Conservation (phyloP, 139 green algal species). For the Chlamydomonas incerta region DNA sequence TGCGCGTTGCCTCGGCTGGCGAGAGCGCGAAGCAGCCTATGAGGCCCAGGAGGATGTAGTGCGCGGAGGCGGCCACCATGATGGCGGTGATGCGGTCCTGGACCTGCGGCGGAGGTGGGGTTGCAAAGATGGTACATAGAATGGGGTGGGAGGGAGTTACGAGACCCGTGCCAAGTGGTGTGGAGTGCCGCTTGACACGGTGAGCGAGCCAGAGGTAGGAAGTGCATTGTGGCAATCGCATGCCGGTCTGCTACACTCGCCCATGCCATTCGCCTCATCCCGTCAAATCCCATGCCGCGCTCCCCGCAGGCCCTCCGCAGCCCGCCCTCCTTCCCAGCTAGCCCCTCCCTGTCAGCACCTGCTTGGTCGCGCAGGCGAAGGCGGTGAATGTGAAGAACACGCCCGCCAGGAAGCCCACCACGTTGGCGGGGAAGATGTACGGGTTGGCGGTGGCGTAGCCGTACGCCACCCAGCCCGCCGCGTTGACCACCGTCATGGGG, state of each 20-base stretch:
- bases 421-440: slow-evolving; percentile 49
- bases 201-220: too few species aligned
- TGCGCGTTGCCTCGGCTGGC: neutral
- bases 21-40: slow-evolving; percentile 30
- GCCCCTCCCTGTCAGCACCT: slow-evolving; percentile 30
- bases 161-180: too few species aligned
- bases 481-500: slow-evolving; percentile 50
- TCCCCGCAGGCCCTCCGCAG: neutral
- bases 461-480: slow-evolving; percentile 46
- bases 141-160: too few species aligned
- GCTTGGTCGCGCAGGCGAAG: neutral
- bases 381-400: slow-evolving; percentile 38
- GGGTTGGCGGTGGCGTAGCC: slow-evolving; percentile 26
- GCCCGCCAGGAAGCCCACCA: slow-evolving; percentile 36
- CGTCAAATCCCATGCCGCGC: too few species aligned
- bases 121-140: too few species aligned
- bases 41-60: slow-evolving; percentile 39
- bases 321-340: neutral
- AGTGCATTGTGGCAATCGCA: too few species aligned
- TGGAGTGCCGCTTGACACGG: too few species aligned
- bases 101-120: slow-evolving; percentile 14
- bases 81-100: slow-evolving; percentile 36
- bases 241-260: too few species aligned
- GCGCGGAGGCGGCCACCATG: neutral
- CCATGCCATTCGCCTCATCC: too few species aligned